Conservation (phyloP, 495 filamentous ascomycete species). For the Penicillium paxilli region DNA sequence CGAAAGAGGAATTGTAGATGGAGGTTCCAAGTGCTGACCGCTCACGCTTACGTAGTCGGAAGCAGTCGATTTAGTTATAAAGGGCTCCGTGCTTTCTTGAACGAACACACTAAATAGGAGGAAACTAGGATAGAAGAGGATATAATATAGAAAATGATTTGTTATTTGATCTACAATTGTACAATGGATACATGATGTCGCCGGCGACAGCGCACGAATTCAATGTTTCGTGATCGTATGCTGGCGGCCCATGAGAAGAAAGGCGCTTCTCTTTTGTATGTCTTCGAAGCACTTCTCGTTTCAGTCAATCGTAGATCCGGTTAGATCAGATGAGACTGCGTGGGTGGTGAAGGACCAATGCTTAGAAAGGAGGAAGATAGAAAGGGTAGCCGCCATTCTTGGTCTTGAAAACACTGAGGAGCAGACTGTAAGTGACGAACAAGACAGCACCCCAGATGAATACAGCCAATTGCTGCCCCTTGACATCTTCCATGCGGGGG, state of each 20-base stretch:
- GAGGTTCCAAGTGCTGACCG: background rate
- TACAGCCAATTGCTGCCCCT: conserved; percentile 77
- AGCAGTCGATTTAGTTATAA: too few species aligned
- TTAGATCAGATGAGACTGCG: background rate
- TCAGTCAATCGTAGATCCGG: background rate
- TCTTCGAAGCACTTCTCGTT: background rate
- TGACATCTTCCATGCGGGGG: conserved; percentile 77
- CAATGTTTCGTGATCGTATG: background rate
- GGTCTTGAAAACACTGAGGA: conserved; percentile 87
- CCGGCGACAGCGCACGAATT: conserved; percentile 14
- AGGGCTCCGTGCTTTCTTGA: too few species aligned
- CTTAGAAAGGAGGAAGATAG: conserved; percentile 83
- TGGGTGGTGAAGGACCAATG: background rate
- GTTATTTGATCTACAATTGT: conserved; percentile 15
- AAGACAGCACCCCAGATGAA: conserved; percentile 79
- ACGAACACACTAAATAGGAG: too few species aligned
- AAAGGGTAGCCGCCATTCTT: conserved; percentile 98
- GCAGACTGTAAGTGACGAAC: conserved; percentile 84
- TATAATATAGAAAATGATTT: background rate
- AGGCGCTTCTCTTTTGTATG: background rate
- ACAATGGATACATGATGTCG: conserved; percentile 17
- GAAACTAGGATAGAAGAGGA: background rate
- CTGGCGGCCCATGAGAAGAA: background rate
- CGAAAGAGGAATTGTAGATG: background rate
- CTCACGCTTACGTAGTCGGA: background rate